Percentiles rank a stretch among this genome's conserved stretches.
Conservation (phyloP, 2,329 filamentous ascomycete species). For the Sporothrix phasma region DNA sequence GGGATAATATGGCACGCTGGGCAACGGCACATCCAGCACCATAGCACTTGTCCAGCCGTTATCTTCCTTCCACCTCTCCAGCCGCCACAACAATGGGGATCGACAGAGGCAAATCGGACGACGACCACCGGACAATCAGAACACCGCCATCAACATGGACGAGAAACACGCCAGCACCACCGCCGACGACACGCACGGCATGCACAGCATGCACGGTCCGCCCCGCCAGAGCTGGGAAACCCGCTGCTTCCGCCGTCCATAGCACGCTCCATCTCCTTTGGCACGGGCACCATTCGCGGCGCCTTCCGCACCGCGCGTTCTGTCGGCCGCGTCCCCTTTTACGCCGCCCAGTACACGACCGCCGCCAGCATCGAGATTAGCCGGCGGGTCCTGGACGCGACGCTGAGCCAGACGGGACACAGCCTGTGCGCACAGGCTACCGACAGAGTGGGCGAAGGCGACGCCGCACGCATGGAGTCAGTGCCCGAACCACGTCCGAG, state of each 20-base stretch:
- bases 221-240: slow-evolving; percentile 14
- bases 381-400: slow-evolving; percentile 43
- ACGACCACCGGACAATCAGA: background rate
- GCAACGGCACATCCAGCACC: background rate
- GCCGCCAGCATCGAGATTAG: slow-evolving; percentile 48
- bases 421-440: slow-evolving; percentile 29
- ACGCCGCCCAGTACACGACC: slow-evolving; percentile 45
- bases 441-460: slow-evolving; percentile 2
- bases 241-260: slow-evolving; percentile 44
- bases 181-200: background rate
- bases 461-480: slow-evolving; percentile 32
- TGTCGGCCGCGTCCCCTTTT: slow-evolving; percentile 42
- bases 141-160: background rate
- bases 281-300: slow-evolving; percentile 49
- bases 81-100: background rate
- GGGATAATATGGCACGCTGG: background rate
- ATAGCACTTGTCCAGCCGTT: background rate
- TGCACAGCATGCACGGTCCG: slow-evolving; percentile 9
- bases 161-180: background rate
- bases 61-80: background rate
- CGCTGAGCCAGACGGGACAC: slow-evolving; percentile 42
- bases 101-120: background rate
- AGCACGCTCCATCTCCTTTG: slow-evolving; percentile 50
- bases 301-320: slow-evolving; percentile 44
- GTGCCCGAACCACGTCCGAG: slow-evolving; percentile 33